phyloP scores from a whole-genome alignment of 192 early-diverging fungal species.

The Coemansia sp. region DNA sequence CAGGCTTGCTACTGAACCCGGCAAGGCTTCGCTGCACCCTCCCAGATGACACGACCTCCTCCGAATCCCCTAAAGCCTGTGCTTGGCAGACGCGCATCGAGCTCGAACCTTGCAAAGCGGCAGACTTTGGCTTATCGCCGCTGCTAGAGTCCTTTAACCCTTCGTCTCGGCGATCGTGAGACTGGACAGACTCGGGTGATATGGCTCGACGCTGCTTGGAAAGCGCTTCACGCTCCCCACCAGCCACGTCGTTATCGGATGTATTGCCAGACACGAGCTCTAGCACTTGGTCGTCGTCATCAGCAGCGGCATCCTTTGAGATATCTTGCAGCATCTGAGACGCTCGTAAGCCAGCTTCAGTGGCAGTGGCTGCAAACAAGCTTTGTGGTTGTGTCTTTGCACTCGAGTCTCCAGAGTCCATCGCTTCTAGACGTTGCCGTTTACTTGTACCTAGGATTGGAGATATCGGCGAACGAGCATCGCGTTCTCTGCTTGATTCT shows the following conservation, averaged over 20 bases:
- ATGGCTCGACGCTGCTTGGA: background rate
- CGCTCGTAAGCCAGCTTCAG: background rate
- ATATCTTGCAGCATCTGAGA: background rate
- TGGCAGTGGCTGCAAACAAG: background rate
- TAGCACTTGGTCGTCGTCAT: background rate
- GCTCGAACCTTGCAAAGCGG: background rate
- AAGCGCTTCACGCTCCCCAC: background rate
- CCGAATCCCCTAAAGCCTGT: background rate
- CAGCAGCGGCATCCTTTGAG: background rate
- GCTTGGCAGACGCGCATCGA: background rate
- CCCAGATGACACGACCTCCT: background rate
- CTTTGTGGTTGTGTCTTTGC: background rate
- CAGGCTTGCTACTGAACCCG: background rate
- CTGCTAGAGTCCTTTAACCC: background rate
- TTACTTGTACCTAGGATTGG: background rate
- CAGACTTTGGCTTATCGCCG: background rate
- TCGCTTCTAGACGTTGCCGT: background rate
- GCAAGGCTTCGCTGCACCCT: slow-evolving; percentile 6
- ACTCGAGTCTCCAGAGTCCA: background rate
- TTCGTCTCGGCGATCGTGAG: background rate
- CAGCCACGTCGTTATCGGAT: background rate
- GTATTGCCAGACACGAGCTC: slow-evolving; percentile 1
- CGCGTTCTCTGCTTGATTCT: background rate
- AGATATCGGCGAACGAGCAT: background rate
- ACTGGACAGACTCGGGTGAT: background rate